A percentile compares a stretch with the other conserved stretches of the same genome.
Evolutionary conservation across 2,329 filamentous ascomycete genomes (phyloP).

Genomic region (Penicillium sp.): DNA sequence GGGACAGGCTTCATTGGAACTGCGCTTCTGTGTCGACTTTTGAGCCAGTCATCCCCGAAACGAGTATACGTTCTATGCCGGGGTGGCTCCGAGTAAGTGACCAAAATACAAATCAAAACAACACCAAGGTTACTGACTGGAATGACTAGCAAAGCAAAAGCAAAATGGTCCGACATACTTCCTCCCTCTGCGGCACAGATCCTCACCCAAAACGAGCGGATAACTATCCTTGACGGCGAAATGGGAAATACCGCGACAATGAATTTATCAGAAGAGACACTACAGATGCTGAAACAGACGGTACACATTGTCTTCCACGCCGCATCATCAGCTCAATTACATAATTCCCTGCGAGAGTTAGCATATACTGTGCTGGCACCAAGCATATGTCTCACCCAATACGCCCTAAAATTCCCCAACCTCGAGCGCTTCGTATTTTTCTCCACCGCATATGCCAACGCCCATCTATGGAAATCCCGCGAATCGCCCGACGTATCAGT

Average conservation of each 20-base stretch:
- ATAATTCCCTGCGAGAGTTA: slow-evolving; percentile 22
- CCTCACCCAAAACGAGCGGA: slow-evolving; percentile 14
- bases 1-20: slow-evolving; percentile 28
- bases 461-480: slow-evolving; percentile 20
- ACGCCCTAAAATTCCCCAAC: slow-evolving; percentile 24
- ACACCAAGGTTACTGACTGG: background rate
- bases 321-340: slow-evolving; percentile 18
- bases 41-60: slow-evolving; percentile 18
- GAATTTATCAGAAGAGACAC: slow-evolving; percentile 17
- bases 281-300: slow-evolving; percentile 23
- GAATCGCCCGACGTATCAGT: slow-evolving; percentile 18
- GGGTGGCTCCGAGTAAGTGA: slow-evolving; percentile 19
- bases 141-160: slow-evolving; percentile 15
- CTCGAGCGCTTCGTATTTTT: slow-evolving; percentile 24
- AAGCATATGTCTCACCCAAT: slow-evolving; percentile 19
- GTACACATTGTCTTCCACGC: slow-evolving; percentile 24
- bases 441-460: slow-evolving; percentile 24
- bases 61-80: slow-evolving; percentile 24
- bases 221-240: slow-evolving; percentile 25
- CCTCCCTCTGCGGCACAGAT: slow-evolving; percentile 10
- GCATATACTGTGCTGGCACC: slow-evolving; percentile 23
- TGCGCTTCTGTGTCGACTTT: slow-evolving; percentile 21
- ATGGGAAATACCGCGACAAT: slow-evolving; percentile 25
- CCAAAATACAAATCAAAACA: background rate
- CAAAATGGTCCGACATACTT: slow-evolving; percentile 24